Evolutionary conservation across 2,329 filamentous ascomycete species (phyloP).

Genomic region (Aureobasidium sp.): DNA sequence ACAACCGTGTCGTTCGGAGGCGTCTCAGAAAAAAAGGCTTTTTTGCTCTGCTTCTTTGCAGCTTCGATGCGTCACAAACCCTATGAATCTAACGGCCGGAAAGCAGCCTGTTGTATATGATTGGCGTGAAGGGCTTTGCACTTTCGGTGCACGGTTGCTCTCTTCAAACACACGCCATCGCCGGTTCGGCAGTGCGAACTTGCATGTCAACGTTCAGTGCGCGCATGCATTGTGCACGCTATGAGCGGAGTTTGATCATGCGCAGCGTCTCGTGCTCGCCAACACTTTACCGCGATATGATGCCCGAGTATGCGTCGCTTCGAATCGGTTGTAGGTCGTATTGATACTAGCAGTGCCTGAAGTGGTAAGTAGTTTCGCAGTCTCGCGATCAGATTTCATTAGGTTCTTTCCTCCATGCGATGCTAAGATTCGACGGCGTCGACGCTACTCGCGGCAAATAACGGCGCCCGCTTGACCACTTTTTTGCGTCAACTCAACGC

Average conservation of each 20-base stretch:
- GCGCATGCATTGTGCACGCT: conserved; percentile 1
- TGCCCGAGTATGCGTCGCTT: neutral
- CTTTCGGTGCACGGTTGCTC: neutral
- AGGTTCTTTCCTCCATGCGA: neutral
- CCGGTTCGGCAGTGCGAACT: neutral
- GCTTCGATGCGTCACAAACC: conserved; percentile 10
- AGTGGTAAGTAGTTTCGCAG: conserved; percentile 2
- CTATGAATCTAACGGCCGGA: neutral
- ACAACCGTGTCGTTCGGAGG: neutral
- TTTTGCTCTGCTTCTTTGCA: conserved; percentile 9
- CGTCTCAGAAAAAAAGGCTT: neutral
- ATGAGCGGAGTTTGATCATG: neutral
- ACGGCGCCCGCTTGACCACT: conserved; percentile 9
- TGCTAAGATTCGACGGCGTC: conserved; percentile 13
- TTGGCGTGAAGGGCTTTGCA: conserved; percentile 8
- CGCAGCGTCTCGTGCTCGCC: neutral
- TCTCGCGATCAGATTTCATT: neutral
- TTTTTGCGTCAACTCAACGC: conserved; percentile 11
- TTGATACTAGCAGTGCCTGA: neutral
- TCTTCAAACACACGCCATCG: conserved; percentile 6
- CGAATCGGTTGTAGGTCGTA: neutral
- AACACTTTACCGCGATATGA: neutral
- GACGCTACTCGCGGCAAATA: conserved; percentile 10
- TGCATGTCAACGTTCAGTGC: neutral
- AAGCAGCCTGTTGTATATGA: neutral